Evolutionary conservation across 352 stramenopile species (phyloP), one percentile per base, ranked within the genome.

Genomic region (Pythium angustatum): DNA sequence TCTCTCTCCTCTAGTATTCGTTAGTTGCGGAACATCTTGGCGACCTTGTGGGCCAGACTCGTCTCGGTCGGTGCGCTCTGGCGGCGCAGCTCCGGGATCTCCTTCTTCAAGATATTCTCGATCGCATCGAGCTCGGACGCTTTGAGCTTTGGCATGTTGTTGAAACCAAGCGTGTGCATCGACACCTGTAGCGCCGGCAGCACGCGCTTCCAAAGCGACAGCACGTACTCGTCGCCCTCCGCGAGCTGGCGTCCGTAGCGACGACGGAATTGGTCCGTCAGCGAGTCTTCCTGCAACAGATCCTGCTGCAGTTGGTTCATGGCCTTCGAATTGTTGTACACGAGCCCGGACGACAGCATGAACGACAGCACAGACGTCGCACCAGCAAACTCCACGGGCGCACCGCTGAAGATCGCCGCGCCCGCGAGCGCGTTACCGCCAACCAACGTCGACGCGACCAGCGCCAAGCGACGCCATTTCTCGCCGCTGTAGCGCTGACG

Each of bases 171-270:
- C 33, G 91, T 97, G 61, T 94, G 77, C 36, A 97, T 71, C 22
- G 90, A 87, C 10, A 96, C 74, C 68, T 94, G 86, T 3, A 98
- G 73, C 19, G 79, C 78, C 14, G 88, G 86, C 17, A 90, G 71
- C 64, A 98, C 92, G 44, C 91, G 87, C 64, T 94, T 91, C 95
- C 95, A 98, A n/a, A 97, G 68, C 17, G 88, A 95, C 24, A 97
- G 76, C 50, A 98, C 93, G 68, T 98, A 99, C 76, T 99, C 97
- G 71, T 99, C 97, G 52, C 91, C 94, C 54, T 99, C 97, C 17
- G 88, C 91, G n/a, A 99, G 77, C 78, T 98, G 90, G 41, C 88
- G 87, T 5, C 94, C 86, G 75, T 99, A 98, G 3, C 94, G 90
- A 15, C 87, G 84, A 57, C 93, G 90, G 78, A 99, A 99, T 22